Conservation (phyloP, 805 yeast genomes). For the Saccharomycopsis sp. region DNA sequence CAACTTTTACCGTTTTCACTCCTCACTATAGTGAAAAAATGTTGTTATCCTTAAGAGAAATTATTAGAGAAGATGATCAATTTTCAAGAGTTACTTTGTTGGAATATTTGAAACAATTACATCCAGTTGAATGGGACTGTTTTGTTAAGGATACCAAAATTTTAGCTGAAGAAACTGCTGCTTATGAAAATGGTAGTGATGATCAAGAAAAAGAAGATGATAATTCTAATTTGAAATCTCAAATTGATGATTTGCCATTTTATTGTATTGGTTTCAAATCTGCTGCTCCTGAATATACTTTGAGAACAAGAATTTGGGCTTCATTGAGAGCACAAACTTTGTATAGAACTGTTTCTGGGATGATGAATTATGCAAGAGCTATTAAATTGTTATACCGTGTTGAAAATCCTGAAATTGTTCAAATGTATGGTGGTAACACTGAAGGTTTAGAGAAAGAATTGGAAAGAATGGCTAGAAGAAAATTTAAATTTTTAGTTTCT, state of each 20-base stretch:
- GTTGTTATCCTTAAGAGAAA: slow-evolving; percentile 85
- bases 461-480: slow-evolving; percentile 68
- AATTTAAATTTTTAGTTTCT: slow-evolving; percentile 73
- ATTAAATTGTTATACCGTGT: slow-evolving; percentile 59
- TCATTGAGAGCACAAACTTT: slow-evolving; percentile 78
- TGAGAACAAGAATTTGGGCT: slow-evolving; percentile 83
- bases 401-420: slow-evolving; percentile 53
- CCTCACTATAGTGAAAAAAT: slow-evolving; percentile 97
- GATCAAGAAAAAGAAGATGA: slow-evolving; percentile 30
- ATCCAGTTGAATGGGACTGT: slow-evolving; percentile 72
- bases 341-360: slow-evolving; percentile 78
- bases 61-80: slow-evolving; percentile 95
- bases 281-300: slow-evolving; percentile 52
- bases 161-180: slow-evolving; percentile 48
- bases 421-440: slow-evolving; percentile 37
- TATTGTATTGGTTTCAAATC: slow-evolving; percentile 68
- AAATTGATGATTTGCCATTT: slow-evolving; percentile 58
- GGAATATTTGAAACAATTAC: slow-evolving; percentile 69
- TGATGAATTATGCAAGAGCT: slow-evolving; percentile 71
- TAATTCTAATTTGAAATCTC: slow-evolving; percentile 35
- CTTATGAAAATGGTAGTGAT: slow-evolving; percentile 25
- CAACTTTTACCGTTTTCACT: slow-evolving; percentile 92
- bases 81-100: slow-evolving; percentile 68
- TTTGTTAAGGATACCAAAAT: slow-evolving; percentile 73
- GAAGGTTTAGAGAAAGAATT: slow-evolving; percentile 58